Evolutionary conservation across 2,329 filamentous ascomycete genomes (phyloP).

Genomic region (Pleurostoma richardsiae): DNA sequence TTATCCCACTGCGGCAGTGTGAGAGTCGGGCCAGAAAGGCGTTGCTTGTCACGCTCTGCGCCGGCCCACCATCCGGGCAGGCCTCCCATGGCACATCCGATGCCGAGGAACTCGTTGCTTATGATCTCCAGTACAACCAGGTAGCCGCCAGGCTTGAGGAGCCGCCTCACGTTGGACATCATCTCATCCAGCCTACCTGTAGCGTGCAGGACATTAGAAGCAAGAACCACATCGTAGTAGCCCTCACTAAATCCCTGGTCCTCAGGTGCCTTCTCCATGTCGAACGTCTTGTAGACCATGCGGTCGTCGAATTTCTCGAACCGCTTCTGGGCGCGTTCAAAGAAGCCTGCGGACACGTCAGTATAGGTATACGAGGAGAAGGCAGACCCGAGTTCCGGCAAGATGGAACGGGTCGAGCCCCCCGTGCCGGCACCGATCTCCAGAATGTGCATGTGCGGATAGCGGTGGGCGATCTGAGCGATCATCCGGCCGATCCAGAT

Average conservation of each 20-base stretch:
- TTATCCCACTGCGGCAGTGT: neutral
- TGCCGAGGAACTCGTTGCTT: neutral
- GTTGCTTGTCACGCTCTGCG: neutral
- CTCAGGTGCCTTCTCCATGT: constrained; percentile 18
- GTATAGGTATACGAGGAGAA: constrained; percentile 37
- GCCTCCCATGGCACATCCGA: constrained; percentile 1
- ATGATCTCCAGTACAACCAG: constrained; percentile 14
- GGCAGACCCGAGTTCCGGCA: constrained; percentile 19
- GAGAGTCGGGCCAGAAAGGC: neutral
- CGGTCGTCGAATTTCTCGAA: neutral
- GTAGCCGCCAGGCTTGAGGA: constrained; percentile 28
- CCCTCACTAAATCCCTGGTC: constrained; percentile 22
- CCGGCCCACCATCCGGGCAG: constrained; percentile 6
- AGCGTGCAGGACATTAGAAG: constrained; percentile 22
- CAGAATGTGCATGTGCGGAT: constrained; percentile 24
- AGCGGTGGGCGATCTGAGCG: constrained; percentile 23
- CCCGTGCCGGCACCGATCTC: constrained; percentile 32
- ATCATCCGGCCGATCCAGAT: constrained; percentile 17
- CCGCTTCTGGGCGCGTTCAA: constrained; percentile 17
- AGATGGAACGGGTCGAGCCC: constrained; percentile 26
- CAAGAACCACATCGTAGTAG: constrained; percentile 23
- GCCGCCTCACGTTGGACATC: constrained; percentile 15
- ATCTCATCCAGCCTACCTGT: constrained; percentile 12
- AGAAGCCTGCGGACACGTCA: constrained; percentile 32
- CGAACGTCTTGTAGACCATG: constrained; percentile 9